Evolutionary conservation across 2,329 filamentous ascomycete species (phyloP).

Genomic region (Aspergillus fumigatus): DNA sequence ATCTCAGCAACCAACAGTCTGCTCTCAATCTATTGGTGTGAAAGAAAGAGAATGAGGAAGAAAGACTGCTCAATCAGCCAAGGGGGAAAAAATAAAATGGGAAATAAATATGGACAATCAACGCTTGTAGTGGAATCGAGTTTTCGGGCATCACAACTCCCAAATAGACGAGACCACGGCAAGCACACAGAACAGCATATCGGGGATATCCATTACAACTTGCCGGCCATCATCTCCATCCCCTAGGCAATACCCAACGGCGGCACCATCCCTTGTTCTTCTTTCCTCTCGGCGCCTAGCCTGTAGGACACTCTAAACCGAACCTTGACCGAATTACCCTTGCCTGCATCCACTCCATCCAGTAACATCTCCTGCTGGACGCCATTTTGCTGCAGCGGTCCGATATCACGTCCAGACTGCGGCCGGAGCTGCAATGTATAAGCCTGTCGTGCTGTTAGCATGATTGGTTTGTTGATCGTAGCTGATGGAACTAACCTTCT

Average conservation of each 20-base stretch:
- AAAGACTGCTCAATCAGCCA: not conserved
- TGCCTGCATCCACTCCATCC: slow-evolving; percentile 66
- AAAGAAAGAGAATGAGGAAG: not conserved
- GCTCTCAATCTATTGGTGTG: not conserved
- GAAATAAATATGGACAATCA: not conserved
- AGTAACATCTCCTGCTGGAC: slow-evolving; percentile 79
- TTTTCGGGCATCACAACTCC: not conserved
- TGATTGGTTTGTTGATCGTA: not conserved
- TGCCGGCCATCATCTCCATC: not conserved
- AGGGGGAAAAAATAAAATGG: not conserved
- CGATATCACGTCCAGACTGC: slow-evolving; percentile 73
- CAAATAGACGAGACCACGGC: not conserved
- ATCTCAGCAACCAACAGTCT: not conserved
- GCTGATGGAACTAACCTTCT: slow-evolving; percentile 60
- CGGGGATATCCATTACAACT: not conserved
- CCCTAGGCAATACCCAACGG: slow-evolving; percentile 67
- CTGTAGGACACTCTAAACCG: slow-evolving; percentile 83
- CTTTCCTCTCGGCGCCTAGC: slow-evolving; percentile 57
- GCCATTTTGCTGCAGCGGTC: slow-evolving; percentile 66
- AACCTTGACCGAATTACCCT: slow-evolving; percentile 79
- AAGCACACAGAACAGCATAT: not conserved
- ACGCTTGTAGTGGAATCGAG: not conserved
- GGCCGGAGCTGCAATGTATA: slow-evolving; percentile 78
- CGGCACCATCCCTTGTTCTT: slow-evolving; percentile 80
- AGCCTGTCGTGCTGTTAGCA: slow-evolving; percentile 49